Conservation (phyloP, 1,284 basidiomycete genomes). For the Rhodotorula glutinis region DNA sequence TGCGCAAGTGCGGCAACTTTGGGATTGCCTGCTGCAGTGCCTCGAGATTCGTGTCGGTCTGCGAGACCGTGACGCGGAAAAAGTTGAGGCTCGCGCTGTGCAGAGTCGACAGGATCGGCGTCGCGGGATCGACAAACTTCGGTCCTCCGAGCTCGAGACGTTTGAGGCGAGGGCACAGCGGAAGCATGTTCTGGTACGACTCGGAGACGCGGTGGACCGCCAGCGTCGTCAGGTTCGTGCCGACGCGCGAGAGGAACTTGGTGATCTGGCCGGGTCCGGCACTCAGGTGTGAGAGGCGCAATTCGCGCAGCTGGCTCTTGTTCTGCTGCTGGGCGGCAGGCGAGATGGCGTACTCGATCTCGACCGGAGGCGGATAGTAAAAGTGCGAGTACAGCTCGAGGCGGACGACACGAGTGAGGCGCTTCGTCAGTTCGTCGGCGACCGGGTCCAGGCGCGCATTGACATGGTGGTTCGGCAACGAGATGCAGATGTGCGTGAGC, state of each 20-base stretch:
- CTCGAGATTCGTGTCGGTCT: not conserved
- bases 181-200: not conserved
- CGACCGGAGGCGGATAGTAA: slow-evolving; percentile 24
- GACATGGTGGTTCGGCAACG: not conserved
- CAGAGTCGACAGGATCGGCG: not conserved
- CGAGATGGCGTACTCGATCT: not conserved
- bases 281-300: slow-evolving; percentile 22
- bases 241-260: slow-evolving; percentile 12
- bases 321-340: not conserved
- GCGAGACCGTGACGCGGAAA: slow-evolving; percentile 17
- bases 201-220: slow-evolving; percentile 9
- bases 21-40: not conserved
- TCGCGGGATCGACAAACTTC: not conserved
- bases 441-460: slow-evolving; percentile 12
- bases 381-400: slow-evolving; percentile 29
- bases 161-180: slow-evolving; percentile 1
- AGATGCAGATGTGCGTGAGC: slow-evolving; percentile 21
- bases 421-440: not conserved
- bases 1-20: not conserved
- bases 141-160: slow-evolving; percentile 26
- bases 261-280: not conserved
- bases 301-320: not conserved
- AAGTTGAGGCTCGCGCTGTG: not conserved
- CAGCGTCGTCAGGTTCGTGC: slow-evolving; percentile 12
- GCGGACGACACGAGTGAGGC: slow-evolving; percentile 5